Evolutionary conservation across 1,284 basidiomycete species (phyloP), one percentile per base, ranked within the genome.

Genomic region (Fomitopsis schrenkii): DNA sequence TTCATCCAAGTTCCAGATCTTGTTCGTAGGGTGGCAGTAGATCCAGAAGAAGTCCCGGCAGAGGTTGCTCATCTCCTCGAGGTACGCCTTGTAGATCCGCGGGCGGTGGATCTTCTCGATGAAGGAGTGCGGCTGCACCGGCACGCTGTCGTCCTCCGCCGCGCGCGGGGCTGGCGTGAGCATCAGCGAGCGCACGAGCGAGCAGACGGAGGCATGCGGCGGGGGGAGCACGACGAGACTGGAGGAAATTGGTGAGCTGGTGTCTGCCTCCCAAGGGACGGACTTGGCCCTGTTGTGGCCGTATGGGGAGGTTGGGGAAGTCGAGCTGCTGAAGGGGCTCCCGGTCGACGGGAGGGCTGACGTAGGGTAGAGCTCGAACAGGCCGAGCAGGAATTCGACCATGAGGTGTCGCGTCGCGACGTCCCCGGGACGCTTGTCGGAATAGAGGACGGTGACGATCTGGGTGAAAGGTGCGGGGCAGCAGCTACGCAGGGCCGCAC

Each of bases 11-110:
- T 88, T 80, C 95, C 95, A 98, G 52, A 97, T 88, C 0, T 87
- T 86, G 71, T 99, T 99, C 69, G 90, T 90, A 2, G 91, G 90
- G 73, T 99, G 97, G 72, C 97, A 98, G 77, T 98, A 98, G 59
- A 99, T 91, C 95, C 97, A 98, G 75, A 98, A 98, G 77, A 97
- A 98, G 73, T 99, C 97, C 19, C 95, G 79, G 71, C 95, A 96
- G 2, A 97, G 81, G 66, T 96, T 94, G 9, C 86, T 89, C 41
- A 98, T 79, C 72, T 98, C 96, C 67, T 89, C 86, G 14, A 99
- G 79, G 76, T 96, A 98, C 2, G 88, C 87, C 78, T 95, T 97
- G 80, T 94, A 97, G 54, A 95, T 87, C 50, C 96, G 80, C 0
- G 93, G 88, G 3, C 83, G 80, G 73, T 96, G 94, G 28, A 95